Evolutionary conservation across 179 eudicot genomes (phyloP).

Genomic region (Beta macrorhiza): DNA sequence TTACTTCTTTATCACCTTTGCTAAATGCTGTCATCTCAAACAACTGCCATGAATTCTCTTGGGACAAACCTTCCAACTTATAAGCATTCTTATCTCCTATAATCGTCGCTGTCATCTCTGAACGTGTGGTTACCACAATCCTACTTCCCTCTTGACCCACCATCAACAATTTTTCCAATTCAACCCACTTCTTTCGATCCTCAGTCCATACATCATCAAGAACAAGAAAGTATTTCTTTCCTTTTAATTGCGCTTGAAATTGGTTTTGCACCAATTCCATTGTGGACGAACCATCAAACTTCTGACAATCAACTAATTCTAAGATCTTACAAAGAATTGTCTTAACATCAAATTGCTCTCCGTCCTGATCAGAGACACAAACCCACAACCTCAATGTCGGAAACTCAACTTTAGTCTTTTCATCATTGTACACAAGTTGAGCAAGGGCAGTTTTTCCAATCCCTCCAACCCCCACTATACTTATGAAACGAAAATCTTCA

Average conservation of each 20-base stretch:
- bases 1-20: not conserved
- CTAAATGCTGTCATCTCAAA: not conserved
- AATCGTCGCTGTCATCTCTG: not conserved
- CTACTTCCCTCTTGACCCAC: not conserved
- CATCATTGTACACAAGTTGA: not conserved
- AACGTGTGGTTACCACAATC: not conserved
- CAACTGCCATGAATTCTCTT: not conserved
- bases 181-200: not conserved
- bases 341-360: not conserved
- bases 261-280: not conserved
- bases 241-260: not conserved
- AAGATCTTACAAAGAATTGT: not conserved
- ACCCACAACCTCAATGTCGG: not conserved
- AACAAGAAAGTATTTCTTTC: not conserved
- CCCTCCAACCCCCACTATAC: not conserved
- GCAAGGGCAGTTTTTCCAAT: not conserved
- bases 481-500: not conserved
- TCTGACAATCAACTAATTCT: not conserved
- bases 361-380: not conserved
- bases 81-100: not conserved
- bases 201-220: slow-evolving; percentile 3
- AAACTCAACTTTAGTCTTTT: not conserved
- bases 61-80: not conserved
- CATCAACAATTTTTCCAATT: not conserved
- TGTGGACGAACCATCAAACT: not conserved